Base-by-base conservation (phyloP, 1,284 basidiomycete species). In the Irpex rosettiformis region DNA sequence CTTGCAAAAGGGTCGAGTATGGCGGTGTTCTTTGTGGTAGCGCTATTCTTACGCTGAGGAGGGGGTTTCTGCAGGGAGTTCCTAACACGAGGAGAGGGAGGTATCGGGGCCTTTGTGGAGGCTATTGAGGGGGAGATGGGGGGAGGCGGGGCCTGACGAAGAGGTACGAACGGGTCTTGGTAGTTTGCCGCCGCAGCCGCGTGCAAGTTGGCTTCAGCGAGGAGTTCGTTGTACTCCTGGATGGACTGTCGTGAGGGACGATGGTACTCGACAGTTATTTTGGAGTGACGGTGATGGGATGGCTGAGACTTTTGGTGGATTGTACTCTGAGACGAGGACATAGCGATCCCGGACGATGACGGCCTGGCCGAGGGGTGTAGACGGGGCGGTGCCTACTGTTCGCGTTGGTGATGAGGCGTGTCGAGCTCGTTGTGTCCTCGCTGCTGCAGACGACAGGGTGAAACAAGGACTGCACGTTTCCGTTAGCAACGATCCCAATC, bases 201-300 rank as follows among this genome's bases (percentile, higher is more conserved):
- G 79, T 83, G 80, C n/a, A 75, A 28, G 67, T 79, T 80, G 22
- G 83, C 77, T 70, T 88, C 83, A 52, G 78, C 78, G 58, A 91
- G 79, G 56, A 90, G 84, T 57, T 84, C 81, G 69, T 84, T 79
- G 73, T 88, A 89, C 65, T 90, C 87, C 64, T 87, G 85, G 61
- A 89, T 84, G 61, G 73, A 75, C 64, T 75, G 70, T 29, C 81
- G 69, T 1, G 84, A 85, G 1, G 88, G 88, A 27, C 84, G 77
- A 73, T 88, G 85, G 71, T 88, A 88, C 68, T 89, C 88, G 67
- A 89, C 78, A 11, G 88, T 87, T 61, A 86, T 83, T 77, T 83
- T 86, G 30, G 85, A 86, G 69, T 85, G 83, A 67, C 83, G 81
- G 63, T 73, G 54, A 64, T 65, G 51, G 71, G 67, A 45, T 63